Evolutionary conservation across 371 early-diverging fungal genomes (phyloP).

Genomic region (Polyrhizophydium stewartii): DNA sequence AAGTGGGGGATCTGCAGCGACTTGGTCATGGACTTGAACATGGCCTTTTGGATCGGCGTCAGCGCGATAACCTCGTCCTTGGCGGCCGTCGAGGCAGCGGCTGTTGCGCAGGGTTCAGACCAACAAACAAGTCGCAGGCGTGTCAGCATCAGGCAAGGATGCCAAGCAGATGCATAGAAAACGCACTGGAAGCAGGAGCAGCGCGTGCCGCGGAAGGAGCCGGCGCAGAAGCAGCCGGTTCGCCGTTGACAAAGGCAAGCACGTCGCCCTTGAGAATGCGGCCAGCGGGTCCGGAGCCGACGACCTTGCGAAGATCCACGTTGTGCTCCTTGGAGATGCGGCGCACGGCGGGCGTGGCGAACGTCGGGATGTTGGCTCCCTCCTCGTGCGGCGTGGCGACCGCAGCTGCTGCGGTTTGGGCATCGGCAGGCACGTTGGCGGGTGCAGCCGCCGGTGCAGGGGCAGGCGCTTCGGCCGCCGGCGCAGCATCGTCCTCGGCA

Average conservation of each 20-base stretch:
- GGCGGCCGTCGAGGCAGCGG: slow-evolving; percentile 1
- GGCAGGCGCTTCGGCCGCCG: slow-evolving; percentile 10
- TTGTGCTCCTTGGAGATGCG: slow-evolving; percentile 76
- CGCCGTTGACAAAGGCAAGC: slow-evolving; percentile 46
- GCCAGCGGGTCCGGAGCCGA: slow-evolving; percentile 83
- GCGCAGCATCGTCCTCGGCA: slow-evolving; percentile 4
- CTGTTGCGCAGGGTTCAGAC: not conserved
- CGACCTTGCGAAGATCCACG: slow-evolving; percentile 67
- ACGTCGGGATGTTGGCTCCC: slow-evolving; percentile 28
- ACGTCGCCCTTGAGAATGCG: slow-evolving; percentile 92
- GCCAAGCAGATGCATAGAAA: not conserved
- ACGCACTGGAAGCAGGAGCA: not conserved
- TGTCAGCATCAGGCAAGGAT: too few species aligned
- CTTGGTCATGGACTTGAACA: slow-evolving; percentile 94
- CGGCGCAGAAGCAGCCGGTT: not conserved
- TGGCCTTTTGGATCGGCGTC: slow-evolving; percentile 85
- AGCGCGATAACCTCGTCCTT: slow-evolving; percentile 55
- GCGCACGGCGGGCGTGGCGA: slow-evolving; percentile 89
- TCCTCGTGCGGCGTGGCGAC: slow-evolving; percentile 19
- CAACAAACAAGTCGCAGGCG: too few species aligned
- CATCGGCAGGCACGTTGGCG: slow-evolving; percentile 8
- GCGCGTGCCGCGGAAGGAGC: slow-evolving; percentile 7
- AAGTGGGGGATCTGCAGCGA: slow-evolving; percentile 92
- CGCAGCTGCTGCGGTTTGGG: slow-evolving; percentile 14
- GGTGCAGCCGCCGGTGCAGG: slow-evolving; percentile 8